These are phyloP conservation scores for Clausena lansium DNA, from an alignment of 345 rosid genomes.

Conservation along the genomic window DNA sequence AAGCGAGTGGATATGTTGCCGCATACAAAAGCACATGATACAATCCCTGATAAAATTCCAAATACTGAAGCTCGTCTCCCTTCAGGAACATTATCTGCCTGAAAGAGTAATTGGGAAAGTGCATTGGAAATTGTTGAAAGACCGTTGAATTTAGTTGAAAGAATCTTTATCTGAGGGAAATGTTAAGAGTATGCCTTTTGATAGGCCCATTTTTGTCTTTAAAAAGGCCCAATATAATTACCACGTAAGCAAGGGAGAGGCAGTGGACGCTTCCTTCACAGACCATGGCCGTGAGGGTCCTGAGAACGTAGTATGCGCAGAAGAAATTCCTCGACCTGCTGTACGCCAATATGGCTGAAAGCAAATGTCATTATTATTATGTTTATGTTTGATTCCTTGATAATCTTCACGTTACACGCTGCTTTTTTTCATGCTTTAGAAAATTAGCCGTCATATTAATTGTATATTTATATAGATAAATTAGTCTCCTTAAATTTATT, in stretches of 20 bases:
- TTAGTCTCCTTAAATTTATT: too few relatives aligned
- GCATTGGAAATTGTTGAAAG: background rate
- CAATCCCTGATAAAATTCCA: conserved; percentile 74
- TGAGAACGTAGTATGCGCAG: conserved; percentile 62
- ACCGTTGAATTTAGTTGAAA: background rate
- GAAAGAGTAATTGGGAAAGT: background rate
- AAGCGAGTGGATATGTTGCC: conserved; percentile 76
- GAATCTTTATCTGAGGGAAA: background rate
- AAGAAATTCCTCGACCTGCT: conserved; percentile 65
- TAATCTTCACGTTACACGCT: background rate
- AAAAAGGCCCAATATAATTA: conserved; percentile 13
- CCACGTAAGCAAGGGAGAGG: conserved; percentile 89
- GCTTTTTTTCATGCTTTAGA: too few relatives aligned
- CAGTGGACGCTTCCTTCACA: conserved; percentile 85
- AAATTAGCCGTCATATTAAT: too few relatives aligned
- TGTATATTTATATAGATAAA: too few relatives aligned
- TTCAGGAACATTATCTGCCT: conserved; percentile 80
- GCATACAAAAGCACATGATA: conserved; percentile 72
- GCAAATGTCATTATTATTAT: background rate
- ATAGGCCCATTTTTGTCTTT: background rate
- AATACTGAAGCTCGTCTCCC: conserved; percentile 63
- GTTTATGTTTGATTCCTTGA: background rate
- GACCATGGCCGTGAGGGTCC: conserved; percentile 62
- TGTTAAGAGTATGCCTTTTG: background rate
- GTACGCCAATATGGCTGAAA: conserved; percentile 66